Evolutionary conservation across 768 basidiomycete genomes (phyloP), one percentile per base, ranked within the genome.

Genomic region (Boletellus sp.): DNA sequence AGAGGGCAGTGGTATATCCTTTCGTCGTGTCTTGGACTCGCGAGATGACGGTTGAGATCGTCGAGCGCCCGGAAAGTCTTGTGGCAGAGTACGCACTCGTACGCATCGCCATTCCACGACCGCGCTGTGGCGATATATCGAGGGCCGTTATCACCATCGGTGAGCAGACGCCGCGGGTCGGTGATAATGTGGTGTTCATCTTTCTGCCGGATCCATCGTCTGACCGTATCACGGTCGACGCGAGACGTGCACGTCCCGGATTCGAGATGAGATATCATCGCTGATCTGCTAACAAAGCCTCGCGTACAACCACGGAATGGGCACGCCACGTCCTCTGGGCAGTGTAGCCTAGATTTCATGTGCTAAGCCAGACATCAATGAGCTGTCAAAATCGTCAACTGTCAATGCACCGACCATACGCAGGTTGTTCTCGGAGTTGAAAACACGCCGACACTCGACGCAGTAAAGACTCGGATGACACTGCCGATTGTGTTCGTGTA

Each of bases 71-170:
- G 24, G 56, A 75, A 82, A 12, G 43, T 55, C 19, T 45, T 49
- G 61, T 80, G 74, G 62, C 86, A 87, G 22, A 88, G 64, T 59
- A 79, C 79, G 64, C 85, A 88, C 64, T 88, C 84, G 62, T 73
- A 88, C 6, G 54, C 68, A 6, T 0, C 5, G 0, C 71, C 71
- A 51, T 77, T 78, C 70, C 70, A 77, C 12, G 77, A 69, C 23
- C 53, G 63, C 3, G 59, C 57, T 10, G 75, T 77, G 40, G 74
- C 73, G 19, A 47, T n/a, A 32, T 50, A 59, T 5, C 5, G 11
- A 10, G 35, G 8, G 1, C 41, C 31, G 8, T 22, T n/a, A 15
- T 38, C 56, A 19, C 63, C 58, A 10, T 56, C 6, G 9, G 70
- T 72, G 48, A 86, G 61, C 32, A 84, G 72, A 13, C 78, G 77